phyloP scores from a whole-genome alignment of 1,284 basidiomycete genomes.

The Athelia psychrophila region DNA sequence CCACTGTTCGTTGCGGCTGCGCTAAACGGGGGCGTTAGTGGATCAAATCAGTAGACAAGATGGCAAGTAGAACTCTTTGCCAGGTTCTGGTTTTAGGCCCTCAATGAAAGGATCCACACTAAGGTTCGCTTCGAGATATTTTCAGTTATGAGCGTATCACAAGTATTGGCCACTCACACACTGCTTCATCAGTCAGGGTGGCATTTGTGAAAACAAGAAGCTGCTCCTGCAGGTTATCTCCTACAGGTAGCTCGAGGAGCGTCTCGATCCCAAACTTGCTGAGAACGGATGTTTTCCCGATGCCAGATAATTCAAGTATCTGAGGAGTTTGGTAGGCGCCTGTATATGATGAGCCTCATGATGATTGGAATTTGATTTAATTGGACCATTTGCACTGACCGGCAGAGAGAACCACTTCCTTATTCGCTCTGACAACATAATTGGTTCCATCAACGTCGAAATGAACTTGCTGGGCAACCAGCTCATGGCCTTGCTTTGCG shows the following conservation, averaged over 20 bases:
- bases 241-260: constrained; percentile 31
- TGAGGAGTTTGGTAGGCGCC: constrained; percentile 38
- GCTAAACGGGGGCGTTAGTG: not conserved
- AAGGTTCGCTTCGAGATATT: not conserved
- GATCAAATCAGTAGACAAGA: not conserved
- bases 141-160: not conserved
- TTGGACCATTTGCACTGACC: constrained; percentile 2
- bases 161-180: not conserved
- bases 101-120: not conserved
- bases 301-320: constrained; percentile 42
- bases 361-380: not conserved
- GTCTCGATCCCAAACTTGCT: constrained; percentile 24
- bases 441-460: not conserved
- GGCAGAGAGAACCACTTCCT: constrained; percentile 31
- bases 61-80: not conserved
- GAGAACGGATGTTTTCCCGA: constrained; percentile 31
- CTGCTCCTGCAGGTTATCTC: constrained; percentile 39
- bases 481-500: not conserved
- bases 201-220: constrained; percentile 1
- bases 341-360: not conserved
- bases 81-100: not conserved
- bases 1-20: not conserved
- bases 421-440: constrained; percentile 17
- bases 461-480: not conserved
- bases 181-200: not conserved